These are phyloP conservation scores for Pseudogymnoascus sp. DNA, from an alignment of 2,329 filamentous ascomycete genomes.

Conservation along the genomic window DNA sequence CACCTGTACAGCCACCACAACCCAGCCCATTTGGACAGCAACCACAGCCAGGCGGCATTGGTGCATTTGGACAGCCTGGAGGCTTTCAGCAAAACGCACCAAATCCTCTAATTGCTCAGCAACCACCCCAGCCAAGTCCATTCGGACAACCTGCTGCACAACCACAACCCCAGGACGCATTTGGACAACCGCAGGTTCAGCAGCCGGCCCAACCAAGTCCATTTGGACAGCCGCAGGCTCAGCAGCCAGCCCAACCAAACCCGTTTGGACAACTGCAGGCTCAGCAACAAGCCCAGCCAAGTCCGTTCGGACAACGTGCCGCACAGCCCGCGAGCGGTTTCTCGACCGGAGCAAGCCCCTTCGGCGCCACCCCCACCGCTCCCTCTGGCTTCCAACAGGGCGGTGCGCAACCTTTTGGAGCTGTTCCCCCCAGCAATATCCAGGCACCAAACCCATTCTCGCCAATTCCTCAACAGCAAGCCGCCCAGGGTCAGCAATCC, in stretches of 20 bases:
- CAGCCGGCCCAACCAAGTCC: too few relatives aligned
- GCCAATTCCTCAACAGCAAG: constrained; percentile 13
- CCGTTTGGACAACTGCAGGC: neutral
- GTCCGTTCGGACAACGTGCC: constrained; percentile 9
- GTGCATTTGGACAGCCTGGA: neutral
- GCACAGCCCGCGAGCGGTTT: neutral
- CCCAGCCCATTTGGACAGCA: constrained; percentile 37
- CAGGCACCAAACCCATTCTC: constrained; percentile 14
- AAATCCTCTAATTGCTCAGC: constrained; percentile 19
- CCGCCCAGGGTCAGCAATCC: neutral
- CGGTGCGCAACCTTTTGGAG: constrained; percentile 27
- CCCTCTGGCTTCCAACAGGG: neutral
- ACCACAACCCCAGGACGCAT: neutral
- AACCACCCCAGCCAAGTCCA: neutral
- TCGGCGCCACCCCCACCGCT: neutral
- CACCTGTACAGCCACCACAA: constrained; percentile 25
- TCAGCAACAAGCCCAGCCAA: constrained; percentile 4
- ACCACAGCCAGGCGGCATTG: constrained; percentile 22
- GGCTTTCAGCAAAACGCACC: constrained; percentile 30
- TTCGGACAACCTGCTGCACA: neutral
- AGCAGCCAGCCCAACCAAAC: neutral
- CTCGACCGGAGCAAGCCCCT: neutral
- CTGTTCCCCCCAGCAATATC: constrained; percentile 18
- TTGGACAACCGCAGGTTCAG: too few relatives aligned
- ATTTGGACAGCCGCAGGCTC: neutral